These are phyloP conservation scores for Suhomyces pyralidae DNA, from an alignment of 805 yeast species.

Conservation along the genomic window DNA sequence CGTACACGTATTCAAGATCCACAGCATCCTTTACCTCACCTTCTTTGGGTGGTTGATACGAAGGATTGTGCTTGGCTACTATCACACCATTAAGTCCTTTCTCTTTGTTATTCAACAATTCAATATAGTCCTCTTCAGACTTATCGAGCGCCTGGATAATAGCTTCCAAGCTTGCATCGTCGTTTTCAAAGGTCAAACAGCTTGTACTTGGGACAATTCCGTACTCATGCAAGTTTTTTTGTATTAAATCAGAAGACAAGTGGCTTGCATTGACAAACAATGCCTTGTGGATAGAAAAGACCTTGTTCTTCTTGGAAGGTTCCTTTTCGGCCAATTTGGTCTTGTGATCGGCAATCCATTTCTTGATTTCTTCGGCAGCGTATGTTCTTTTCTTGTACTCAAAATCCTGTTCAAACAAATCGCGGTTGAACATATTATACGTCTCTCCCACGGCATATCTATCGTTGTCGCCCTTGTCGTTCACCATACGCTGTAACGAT, in stretches of 20 bases:
- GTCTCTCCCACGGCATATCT: conserved; percentile 71
- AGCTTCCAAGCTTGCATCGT: conserved; percentile 25
- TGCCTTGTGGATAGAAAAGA: conserved; percentile 64
- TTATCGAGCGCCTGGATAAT: conserved; percentile 42
- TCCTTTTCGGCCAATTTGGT: conserved; percentile 17
- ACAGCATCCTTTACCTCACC: conserved; percentile 23
- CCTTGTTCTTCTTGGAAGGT: conserved; percentile 37
- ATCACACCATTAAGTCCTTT: conserved; percentile 56
- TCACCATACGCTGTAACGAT: conserved; percentile 74
- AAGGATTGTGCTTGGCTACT: conserved; percentile 56
- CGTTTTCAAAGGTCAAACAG: conserved; percentile 26
- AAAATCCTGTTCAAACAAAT: conserved; percentile 35
- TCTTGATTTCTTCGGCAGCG: conserved; percentile 26
- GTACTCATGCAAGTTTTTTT: conserved; percentile 47
- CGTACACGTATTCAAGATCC: conserved; percentile 50
- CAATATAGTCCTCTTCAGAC: conserved; percentile 44
- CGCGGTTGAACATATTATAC: conserved; percentile 59
- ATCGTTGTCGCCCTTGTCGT: conserved; percentile 62
- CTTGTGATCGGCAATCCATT: conserved; percentile 42
- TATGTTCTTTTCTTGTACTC: conserved; percentile 16
- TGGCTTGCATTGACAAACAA: conserved; percentile 67
- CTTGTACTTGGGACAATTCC: conserved; percentile 47
- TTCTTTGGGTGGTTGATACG: conserved; percentile 37
- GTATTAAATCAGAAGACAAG: conserved; percentile 75
- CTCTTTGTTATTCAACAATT: conserved; percentile 28